Base-by-base conservation (phyloP, 257 asterid genomes). In the Vinca minor region DNA sequence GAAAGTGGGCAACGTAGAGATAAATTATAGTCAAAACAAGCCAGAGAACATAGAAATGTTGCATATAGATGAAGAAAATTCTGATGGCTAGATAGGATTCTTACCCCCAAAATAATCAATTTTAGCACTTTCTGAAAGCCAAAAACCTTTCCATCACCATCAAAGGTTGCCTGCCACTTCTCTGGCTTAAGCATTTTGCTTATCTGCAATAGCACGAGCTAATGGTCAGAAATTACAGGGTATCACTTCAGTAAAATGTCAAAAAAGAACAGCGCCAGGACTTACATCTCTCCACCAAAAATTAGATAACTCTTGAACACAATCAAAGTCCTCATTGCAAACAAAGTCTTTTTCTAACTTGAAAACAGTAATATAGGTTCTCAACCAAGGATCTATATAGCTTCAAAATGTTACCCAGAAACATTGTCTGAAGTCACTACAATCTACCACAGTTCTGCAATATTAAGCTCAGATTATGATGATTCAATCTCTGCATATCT, bases 121-220 rank as follows among this genome's bases (percentile, higher is more conserved):
- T 89, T 92, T 76, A 92, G 87, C 67, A 82, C 95, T 75, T 80
- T 89, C 64, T 77, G 86, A 64, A 92, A 92, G 74, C 94, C 96
- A 62, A 79, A 81, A 81, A 85, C 73, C 87, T 84, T 92, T 74
- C 98, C 98, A 72, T 89, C 95, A 68, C 77, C 52, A 65, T 89
- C 96, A 72, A 92, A 92, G 65, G 85, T 82, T 7, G 98, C 76
- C 76, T 85, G 95, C 98, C 98, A 92, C 85, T 87, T 92, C 42
- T 87, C 96, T 60, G 93, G 96, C 87, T 87, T 92, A 74, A 92
- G 98, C 98, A 85, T 87, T 77, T 83, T 89, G 81, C 79, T 87
- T 72, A 85, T 69, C 98, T 92, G 87, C 78, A 69, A 63, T 18
- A 35, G 6, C 21, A 25, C 36, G 63, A 53, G 50, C 65, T 10